Evolutionary conservation across 2,329 filamentous ascomycete genomes (phyloP).

Genomic region (Scopulariopsis brevicaulis): DNA sequence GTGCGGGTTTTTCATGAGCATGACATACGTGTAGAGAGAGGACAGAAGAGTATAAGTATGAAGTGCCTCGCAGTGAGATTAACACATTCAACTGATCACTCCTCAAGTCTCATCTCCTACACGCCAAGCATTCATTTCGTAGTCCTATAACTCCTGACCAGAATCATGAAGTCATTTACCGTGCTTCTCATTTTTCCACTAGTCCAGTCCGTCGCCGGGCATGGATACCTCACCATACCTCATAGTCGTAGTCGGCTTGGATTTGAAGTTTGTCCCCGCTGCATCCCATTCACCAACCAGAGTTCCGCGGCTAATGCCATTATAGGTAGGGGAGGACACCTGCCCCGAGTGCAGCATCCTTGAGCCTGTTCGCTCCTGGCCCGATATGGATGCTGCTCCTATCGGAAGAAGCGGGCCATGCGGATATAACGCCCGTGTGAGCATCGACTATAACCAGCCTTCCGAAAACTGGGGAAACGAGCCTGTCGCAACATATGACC

Average conservation of each 20-base stretch:
- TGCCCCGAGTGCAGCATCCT: slow-evolving; percentile 44
- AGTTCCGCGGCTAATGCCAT: not conserved
- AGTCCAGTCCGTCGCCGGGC: not conserved
- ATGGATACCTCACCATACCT: not conserved
- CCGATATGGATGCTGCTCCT: slow-evolving; percentile 28
- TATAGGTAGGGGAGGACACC: slow-evolving; percentile 29
- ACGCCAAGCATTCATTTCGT: not conserved
- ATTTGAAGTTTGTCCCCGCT: not conserved
- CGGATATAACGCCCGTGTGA: slow-evolving; percentile 40
- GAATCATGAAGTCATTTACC: not conserved
- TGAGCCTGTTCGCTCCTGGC: slow-evolving; percentile 39
- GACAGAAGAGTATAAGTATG: not conserved
- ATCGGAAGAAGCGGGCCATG: slow-evolving; percentile 39
- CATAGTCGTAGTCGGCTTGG: not conserved
- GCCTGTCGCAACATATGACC: slow-evolving; percentile 28
- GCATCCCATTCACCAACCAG: not conserved
- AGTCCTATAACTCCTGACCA: not conserved
- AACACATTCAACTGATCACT: not conserved
- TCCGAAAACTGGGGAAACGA: slow-evolving; percentile 27
- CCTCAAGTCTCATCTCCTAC: not conserved
- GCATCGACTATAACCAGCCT: slow-evolving; percentile 40
- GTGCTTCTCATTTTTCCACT: not conserved
- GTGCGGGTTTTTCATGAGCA: no score
- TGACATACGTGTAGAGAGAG: no score
- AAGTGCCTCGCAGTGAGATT: not conserved